Evolutionary conservation across 2,329 filamentous ascomycete species (phyloP).

Genomic region (Fusarium neocosmosporiellum): DNA sequence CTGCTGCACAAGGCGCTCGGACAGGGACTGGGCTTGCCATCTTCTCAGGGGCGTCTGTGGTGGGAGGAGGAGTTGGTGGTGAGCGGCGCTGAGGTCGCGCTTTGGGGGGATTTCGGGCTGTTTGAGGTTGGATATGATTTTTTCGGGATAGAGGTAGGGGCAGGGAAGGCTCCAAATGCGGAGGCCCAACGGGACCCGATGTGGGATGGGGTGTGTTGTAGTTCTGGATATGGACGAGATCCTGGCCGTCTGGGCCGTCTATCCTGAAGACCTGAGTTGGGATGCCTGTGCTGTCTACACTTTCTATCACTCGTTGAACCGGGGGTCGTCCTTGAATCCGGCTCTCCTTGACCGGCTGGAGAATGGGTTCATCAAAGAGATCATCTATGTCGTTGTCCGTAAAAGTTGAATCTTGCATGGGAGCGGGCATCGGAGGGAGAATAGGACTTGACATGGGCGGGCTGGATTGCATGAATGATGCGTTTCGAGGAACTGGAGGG

Average conservation of each 20-base stretch:
- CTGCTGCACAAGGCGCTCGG: slow-evolving; percentile 17
- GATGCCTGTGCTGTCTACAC: slow-evolving; percentile 50
- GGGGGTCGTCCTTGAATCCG: slow-evolving; percentile 39
- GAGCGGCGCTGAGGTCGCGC: slow-evolving; percentile 36
- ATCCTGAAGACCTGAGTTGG: slow-evolving; percentile 59
- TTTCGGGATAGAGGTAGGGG: slow-evolving; percentile 34
- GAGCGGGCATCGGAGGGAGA: slow-evolving; percentile 70
- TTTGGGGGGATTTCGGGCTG: slow-evolving; percentile 21
- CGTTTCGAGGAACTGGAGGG: slow-evolving; percentile 79
- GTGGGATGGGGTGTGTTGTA: slow-evolving; percentile 47
- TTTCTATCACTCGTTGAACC: slow-evolving; percentile 41
- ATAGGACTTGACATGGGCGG: slow-evolving; percentile 84
- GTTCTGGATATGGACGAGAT: slow-evolving; percentile 51
- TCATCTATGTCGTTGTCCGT: slow-evolving; percentile 83
- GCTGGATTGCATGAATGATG: slow-evolving; percentile 65
- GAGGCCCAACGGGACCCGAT: slow-evolving; percentile 32
- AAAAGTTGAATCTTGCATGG: slow-evolving; percentile 83
- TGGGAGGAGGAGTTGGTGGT: slow-evolving; percentile 52
- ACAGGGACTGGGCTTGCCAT: slow-evolving; percentile 43
- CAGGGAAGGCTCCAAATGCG: slow-evolving; percentile 34
- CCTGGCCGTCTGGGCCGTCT: slow-evolving; percentile 49
- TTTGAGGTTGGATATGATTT: slow-evolving; percentile 17
- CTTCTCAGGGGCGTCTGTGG: slow-evolving; percentile 52
- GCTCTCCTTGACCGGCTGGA: slow-evolving; percentile 54
- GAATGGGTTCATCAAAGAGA: slow-evolving; percentile 71